Evolutionary conservation across 2,329 filamentous ascomycete species (phyloP), one percentile per base, ranked within the genome.

Genomic region (Penicillium polonicum): DNA sequence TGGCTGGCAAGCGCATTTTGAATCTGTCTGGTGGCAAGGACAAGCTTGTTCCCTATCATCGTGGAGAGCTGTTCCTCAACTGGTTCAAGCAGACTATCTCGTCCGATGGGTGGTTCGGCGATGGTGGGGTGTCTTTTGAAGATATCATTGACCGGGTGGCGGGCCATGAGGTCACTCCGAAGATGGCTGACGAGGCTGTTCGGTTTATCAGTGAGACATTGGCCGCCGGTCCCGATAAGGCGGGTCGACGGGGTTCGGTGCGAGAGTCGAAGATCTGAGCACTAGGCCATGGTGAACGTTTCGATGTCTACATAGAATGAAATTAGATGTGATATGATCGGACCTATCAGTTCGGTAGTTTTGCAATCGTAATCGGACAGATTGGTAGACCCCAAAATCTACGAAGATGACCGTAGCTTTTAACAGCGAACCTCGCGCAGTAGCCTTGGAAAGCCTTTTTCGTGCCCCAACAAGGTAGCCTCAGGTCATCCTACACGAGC

Each of bases 41-140:
- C 66, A 85, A 85, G 60, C 70, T 88, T 17, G 85, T 88, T 15
- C 84, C 84, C 6, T 85, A 86, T 65, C 75, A 76, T 10, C 80
- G 80, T 7, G 80, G 81, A 15, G 79, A 85, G 64, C 76, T 79
- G 0, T 86, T 88, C 64, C 62, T 88, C 39, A 71, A 74, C 0
- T 84, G 82, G 74, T 73, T 88, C 61, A 85, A 85, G 70, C 73
- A 74, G 38, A 72, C 71, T 2, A 67, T 76, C 59, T 68, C 65
- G 0, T 69, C 73, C 10, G 66, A 67, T 49, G 70, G 80, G 54
- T 83, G 74, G 77, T 85, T 76, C 61, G 76, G 78, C 3, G 80
- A 84, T 48, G 74, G 80, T 15, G 77, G 75, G 1, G 72, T 85
- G 4, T 71, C 72, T n/a, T 72, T 88, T 13, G 80, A 85, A 60